Conservation (phyloP, 305 asterid species). For the Plantago coronopus region DNA sequence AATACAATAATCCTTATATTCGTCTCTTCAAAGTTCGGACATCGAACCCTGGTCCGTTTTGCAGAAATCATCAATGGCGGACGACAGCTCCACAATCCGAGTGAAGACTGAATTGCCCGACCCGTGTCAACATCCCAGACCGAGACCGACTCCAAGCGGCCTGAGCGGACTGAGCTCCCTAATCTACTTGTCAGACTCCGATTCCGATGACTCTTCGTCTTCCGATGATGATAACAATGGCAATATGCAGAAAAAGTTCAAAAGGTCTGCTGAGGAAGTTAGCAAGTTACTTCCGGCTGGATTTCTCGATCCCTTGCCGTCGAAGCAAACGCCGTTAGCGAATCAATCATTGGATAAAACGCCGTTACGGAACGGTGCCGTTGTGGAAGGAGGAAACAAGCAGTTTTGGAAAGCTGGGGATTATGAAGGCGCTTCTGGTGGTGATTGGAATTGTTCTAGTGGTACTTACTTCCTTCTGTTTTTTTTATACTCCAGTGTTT, state of each 20-base stretch:
- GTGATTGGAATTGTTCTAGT: conserved; percentile 38
- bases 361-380: background rate
- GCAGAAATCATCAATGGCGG: too few species aligned
- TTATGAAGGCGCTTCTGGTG: conserved; percentile 46
- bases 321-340: too few species aligned
- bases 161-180: background rate
- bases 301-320: background rate
- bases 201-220: background rate
- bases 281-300: background rate
- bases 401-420: conserved; percentile 92
- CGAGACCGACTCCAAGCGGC: background rate
- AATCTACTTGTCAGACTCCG: conserved; percentile 2
- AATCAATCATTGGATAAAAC: background rate
- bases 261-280: too few species aligned
- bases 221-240: background rate
- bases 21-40: too few species aligned
- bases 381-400: conserved; percentile 24
- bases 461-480: conserved; percentile 30
- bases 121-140: too few species aligned
- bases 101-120: too few species aligned
- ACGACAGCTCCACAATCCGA: too few species aligned
- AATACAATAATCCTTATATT: too few species aligned
- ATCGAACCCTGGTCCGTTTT: too few species aligned
- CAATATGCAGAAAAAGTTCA: too few species aligned
- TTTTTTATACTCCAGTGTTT: background rate